phyloP scores from a whole-genome alignment of 768 basidiomycete species.

The Phlegmacium glaucopus region DNA sequence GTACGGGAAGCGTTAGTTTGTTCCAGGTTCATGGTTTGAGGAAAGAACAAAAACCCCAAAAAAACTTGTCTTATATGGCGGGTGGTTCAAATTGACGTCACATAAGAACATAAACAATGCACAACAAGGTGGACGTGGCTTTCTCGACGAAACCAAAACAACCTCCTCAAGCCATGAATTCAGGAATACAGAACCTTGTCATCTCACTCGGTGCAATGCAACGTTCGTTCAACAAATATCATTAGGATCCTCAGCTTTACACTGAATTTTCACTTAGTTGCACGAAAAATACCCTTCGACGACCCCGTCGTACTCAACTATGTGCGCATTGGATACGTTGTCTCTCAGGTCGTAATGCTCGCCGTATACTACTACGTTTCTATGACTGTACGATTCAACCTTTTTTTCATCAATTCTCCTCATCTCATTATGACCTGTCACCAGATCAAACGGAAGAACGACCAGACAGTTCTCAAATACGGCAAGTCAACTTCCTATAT shows the following conservation, averaged over 20 bases:
- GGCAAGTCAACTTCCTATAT: conserved; percentile 43
- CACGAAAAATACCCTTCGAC: conserved; percentile 87
- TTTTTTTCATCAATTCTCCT: not conserved
- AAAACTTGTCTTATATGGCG: too few relatives aligned
- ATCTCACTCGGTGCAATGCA: conserved; percentile 96
- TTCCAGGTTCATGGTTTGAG: not conserved
- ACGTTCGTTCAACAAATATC: conserved; percentile 51
- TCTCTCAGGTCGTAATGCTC: conserved; percentile 68
- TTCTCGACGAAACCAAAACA: not conserved
- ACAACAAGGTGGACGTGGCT: not conserved
- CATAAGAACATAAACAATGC: too few relatives aligned
- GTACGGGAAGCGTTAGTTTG: conserved; percentile 54
- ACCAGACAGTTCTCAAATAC: conserved; percentile 94
- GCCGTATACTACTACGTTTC: conserved; percentile 81
- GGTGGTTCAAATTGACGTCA: too few relatives aligned
- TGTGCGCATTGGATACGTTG: conserved; percentile 81
- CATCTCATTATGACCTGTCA: not conserved
- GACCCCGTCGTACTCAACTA: conserved; percentile 79
- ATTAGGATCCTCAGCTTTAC: too few relatives aligned
- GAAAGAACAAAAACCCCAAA: not conserved
- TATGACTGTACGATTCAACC: conserved; percentile 47
- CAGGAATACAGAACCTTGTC: conserved; percentile 76
- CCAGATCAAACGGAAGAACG: conserved; percentile 93
- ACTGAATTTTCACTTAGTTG: conserved; percentile 51
- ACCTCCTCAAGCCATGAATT: conserved; percentile 50